These are phyloP conservation scores for Xylaria hypoxylon DNA, from an alignment of 2,329 filamentous ascomycete genomes.

Conservation along the genomic window DNA sequence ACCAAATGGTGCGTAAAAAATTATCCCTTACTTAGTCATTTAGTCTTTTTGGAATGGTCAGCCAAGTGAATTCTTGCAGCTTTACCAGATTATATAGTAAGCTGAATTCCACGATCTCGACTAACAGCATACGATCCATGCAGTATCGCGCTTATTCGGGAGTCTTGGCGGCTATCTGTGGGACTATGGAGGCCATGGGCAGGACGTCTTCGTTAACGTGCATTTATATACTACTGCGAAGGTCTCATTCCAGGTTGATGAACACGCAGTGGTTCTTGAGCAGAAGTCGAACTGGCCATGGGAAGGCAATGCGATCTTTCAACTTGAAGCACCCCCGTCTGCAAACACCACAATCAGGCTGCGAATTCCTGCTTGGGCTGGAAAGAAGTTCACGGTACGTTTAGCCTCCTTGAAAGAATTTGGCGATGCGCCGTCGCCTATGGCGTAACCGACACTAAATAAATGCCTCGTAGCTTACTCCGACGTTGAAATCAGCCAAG, in stretches of 20 bases:
- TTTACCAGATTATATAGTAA: background rate
- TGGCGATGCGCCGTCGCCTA: slow-evolving; percentile 18
- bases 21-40: background rate
- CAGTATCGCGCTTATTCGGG: slow-evolving; percentile 64
- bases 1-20: slow-evolving; percentile 57
- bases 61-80: no score
- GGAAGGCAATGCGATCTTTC: slow-evolving; percentile 63
- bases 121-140: background rate
- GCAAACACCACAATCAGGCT: slow-evolving; percentile 58
- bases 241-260: slow-evolving; percentile 54
- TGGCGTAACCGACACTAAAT: slow-evolving; percentile 26
- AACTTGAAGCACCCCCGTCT: slow-evolving; percentile 50
- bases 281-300: slow-evolving; percentile 69
- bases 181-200: slow-evolving; percentile 53
- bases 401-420: background rate
- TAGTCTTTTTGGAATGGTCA: background rate
- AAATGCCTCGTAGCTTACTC: slow-evolving; percentile 51
- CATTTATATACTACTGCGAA: slow-evolving; percentile 67
- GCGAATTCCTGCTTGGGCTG: slow-evolving; percentile 66
- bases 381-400: slow-evolving; percentile 46
- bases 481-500: slow-evolving; percentile 48
- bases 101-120: background rate
- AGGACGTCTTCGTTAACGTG: slow-evolving; percentile 59
- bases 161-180: slow-evolving; percentile 68
- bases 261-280: slow-evolving; percentile 54